Evolutionary conservation across 1,139 yeast genomes (phyloP), one percentile per base, ranked within the genome.

Genomic region (Yamadazyma sp.): DNA sequence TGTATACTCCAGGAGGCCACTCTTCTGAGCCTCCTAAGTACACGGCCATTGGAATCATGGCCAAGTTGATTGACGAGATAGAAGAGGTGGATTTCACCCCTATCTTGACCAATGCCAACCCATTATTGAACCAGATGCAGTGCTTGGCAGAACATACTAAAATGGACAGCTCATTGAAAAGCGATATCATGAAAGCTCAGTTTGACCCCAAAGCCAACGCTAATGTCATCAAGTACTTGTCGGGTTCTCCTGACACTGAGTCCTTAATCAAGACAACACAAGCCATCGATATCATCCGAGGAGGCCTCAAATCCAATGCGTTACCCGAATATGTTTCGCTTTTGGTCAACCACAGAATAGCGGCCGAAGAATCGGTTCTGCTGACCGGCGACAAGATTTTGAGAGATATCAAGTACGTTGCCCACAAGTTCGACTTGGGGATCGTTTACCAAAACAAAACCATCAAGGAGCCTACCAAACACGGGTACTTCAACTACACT

Each of bases 271-370:
- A 73, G 35, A 82, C 89, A 1, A 74, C 87, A 5, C 87, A 81
- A 54, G 87, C 89, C 0, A 69, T 77, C n/a, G 89, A 84, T 56
- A 67, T 81, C 9, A 66, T 84, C 36, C 50, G 62, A n/a, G 91
- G 91, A 8, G 92, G 92, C 15, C 74, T 75, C 32, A 84, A 84
- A 58, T 65, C 79, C 25, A 84, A 84, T 54, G 91, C 92, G 2
- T 66, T 86, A 42, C 95, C 95, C 1, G 94, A 86, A 54, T 70
- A 67, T 46, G 84, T 77, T 5, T 64, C 69, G 5, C 65, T 81
- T 16, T 56, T 71, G 37, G 69, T 83, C 32, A 82, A 83, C 58
- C 80, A 80, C 47, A 68, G 89, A 46, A 70, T 82, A 40, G 75
- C 80, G 4, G 61, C 77, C 15, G 84, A 77, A 44, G 73, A 75